Evolutionary conservation across 1,284 basidiomycete genomes (phyloP).

Genomic region (Austroboletus novae-zelandiae): DNA sequence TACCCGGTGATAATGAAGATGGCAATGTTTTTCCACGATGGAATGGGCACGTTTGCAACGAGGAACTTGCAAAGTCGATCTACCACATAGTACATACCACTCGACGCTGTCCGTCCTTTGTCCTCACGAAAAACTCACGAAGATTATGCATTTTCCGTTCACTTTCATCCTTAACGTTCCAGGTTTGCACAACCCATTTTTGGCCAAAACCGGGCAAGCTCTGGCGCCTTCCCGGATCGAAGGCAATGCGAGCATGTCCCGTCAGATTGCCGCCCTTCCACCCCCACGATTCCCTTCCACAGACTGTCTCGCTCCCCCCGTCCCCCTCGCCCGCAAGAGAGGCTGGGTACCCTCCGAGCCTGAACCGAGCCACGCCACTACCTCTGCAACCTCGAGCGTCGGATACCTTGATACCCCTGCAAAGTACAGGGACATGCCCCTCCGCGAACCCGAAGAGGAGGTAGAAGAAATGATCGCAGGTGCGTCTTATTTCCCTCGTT

Average conservation of each 20-base stretch:
- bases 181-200: conserved; percentile 65
- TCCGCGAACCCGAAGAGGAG: conserved; percentile 35
- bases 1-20: too few relatives aligned
- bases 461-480: conserved; percentile 48
- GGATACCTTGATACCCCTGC: conserved; percentile 67
- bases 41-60: too few relatives aligned
- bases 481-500: conserved; percentile 32
- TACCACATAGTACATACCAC: too few relatives aligned
- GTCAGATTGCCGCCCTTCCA: conserved; percentile 23
- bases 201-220: conserved; percentile 18
- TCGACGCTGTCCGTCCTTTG: neutral
- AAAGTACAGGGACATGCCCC: conserved; percentile 54
- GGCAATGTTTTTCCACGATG: too few relatives aligned
- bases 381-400: conserved; percentile 49
- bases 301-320: conserved; percentile 25
- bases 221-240: conserved; percentile 23
- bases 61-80: too few relatives aligned
- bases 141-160: conserved; percentile 57
- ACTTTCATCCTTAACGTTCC: conserved; percentile 63
- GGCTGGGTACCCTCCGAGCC: conserved; percentile 65
- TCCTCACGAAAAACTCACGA: conserved; percentile 25
- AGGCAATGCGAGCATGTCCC: conserved; percentile 15
- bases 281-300: conserved; percentile 21
- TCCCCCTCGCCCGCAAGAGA: conserved; percentile 54
- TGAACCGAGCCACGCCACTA: conserved; percentile 51